Conservation (phyloP, 345 rosid species). For the Erodium maritimum region DNA sequence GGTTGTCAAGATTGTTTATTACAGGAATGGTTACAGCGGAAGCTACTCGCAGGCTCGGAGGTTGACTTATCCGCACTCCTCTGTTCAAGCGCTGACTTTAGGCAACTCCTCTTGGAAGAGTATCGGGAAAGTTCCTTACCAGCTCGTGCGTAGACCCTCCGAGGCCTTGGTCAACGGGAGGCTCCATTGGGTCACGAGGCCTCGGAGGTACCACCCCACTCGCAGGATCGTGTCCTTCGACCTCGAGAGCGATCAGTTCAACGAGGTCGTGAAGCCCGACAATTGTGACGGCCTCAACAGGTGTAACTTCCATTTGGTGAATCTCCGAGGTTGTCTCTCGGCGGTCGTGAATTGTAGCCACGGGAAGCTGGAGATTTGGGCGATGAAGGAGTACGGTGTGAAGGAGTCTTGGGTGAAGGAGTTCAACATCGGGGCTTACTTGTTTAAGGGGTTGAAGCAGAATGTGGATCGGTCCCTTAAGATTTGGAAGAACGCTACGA, state of each 20-base stretch:
- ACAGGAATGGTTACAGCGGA: constrained; percentile 9
- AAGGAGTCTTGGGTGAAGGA: constrained; percentile 22
- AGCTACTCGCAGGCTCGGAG: constrained; percentile 19
- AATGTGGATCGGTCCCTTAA: background rate
- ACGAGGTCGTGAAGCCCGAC: constrained; percentile 66
- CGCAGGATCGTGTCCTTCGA: constrained; percentile 66
- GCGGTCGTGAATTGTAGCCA: constrained; percentile 60
- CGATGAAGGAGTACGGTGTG: constrained; percentile 15
- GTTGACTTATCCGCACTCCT: constrained; percentile 14
- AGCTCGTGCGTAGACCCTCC: constrained; percentile 40
- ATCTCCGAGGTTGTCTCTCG: constrained; percentile 44
- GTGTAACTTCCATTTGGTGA: constrained; percentile 47
- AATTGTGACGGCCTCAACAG: constrained; percentile 42
- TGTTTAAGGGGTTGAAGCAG: constrained; percentile 10
- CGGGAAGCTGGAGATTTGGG: constrained; percentile 57
- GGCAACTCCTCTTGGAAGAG: constrained; percentile 43
- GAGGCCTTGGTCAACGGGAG: constrained; percentile 68
- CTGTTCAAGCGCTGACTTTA: constrained; percentile 24
- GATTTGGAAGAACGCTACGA: background rate
- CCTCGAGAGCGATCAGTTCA: constrained; percentile 56
- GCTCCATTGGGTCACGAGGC: constrained; percentile 71
- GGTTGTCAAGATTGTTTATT: constrained; percentile 27
- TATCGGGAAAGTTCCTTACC: constrained; percentile 51
- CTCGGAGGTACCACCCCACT: constrained; percentile 43
- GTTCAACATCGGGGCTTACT: constrained; percentile 8